Conservation (phyloP, 2,329 filamentous ascomycete genomes). For the Aspergillus awamori region DNA sequence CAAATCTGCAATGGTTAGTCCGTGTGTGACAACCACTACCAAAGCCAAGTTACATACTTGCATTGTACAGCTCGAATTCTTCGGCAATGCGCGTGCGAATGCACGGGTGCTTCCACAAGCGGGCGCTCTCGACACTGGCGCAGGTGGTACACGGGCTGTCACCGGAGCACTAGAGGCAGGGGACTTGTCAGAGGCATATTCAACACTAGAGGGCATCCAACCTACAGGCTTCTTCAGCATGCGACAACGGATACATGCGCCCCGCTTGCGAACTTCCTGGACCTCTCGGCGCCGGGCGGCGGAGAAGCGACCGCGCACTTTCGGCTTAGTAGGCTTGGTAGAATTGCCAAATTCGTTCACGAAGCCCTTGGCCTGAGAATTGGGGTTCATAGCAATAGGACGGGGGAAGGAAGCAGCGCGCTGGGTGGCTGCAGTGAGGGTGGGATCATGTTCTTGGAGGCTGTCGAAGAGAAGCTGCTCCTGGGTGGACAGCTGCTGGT, state of each 20-base stretch:
- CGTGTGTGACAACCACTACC: not conserved
- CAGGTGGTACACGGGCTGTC: slow-evolving; percentile 63
- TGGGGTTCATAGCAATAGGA: slow-evolving; percentile 48
- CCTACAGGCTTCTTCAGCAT: slow-evolving; percentile 64
- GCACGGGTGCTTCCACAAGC: slow-evolving; percentile 64
- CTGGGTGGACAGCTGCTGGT: slow-evolving; percentile 41
- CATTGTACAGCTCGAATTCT: slow-evolving; percentile 60
- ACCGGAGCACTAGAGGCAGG: slow-evolving; percentile 53
- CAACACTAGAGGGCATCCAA: not conserved
- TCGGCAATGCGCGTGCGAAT: slow-evolving; percentile 61
- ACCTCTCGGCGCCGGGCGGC: slow-evolving; percentile 61
- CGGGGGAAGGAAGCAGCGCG: slow-evolving; percentile 44
- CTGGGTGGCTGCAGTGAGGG: slow-evolving; percentile 43
- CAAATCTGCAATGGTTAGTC: slow-evolving; percentile 41
- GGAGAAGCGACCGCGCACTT: slow-evolving; percentile 60
- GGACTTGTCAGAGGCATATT: slow-evolving; percentile 13
- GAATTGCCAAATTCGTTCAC: slow-evolving; percentile 45
- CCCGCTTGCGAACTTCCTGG: slow-evolving; percentile 61
- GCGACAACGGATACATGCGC: slow-evolving; percentile 64
- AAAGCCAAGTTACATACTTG: slow-evolving; percentile 40
- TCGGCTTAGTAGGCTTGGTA: slow-evolving; percentile 47
- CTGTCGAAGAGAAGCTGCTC: slow-evolving; percentile 45
- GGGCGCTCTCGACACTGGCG: slow-evolving; percentile 61
- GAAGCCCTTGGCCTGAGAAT: slow-evolving; percentile 43
- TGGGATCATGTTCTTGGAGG: slow-evolving; percentile 44